phyloP scores from a whole-genome alignment of 768 basidiomycete genomes.

The Xerocomus spinulosus region DNA sequence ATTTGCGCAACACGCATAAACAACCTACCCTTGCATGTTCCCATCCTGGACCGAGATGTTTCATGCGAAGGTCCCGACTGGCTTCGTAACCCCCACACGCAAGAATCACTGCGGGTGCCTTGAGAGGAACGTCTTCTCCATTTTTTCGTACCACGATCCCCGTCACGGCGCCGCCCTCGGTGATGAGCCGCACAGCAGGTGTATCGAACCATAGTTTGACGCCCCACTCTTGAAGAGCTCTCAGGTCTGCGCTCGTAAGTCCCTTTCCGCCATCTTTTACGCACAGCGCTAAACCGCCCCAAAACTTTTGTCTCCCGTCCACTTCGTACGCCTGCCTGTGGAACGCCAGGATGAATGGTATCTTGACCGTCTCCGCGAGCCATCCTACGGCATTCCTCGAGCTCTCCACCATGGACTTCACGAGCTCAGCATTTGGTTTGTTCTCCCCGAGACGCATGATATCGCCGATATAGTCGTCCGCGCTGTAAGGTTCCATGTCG shows the following conservation, averaged over 20 bases:
- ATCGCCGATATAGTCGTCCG: constrained; percentile 50
- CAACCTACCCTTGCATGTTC: constrained; percentile 47
- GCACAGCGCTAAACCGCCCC: constrained; percentile 57
- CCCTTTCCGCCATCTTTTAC: constrained; percentile 68
- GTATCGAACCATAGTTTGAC: constrained; percentile 57
- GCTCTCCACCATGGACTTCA: constrained; percentile 48
- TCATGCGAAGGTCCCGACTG: constrained; percentile 44
- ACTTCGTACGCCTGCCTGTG: constrained; percentile 67
- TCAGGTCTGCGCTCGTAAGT: too few species aligned
- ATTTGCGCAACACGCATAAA: not conserved
- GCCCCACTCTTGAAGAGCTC: constrained; percentile 44
- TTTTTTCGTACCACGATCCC: constrained; percentile 42
- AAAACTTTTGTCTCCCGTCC: constrained; percentile 54
- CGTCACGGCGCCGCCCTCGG: constrained; percentile 36
- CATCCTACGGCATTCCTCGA: constrained; percentile 56
- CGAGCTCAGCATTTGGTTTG: constrained; percentile 46
- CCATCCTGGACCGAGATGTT: constrained; percentile 59
- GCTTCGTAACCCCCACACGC: constrained; percentile 69
- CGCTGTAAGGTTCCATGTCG: constrained; percentile 57
- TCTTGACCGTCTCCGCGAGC: constrained; percentile 46
- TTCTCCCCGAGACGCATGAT: constrained; percentile 56
- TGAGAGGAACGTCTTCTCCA: constrained; percentile 36
- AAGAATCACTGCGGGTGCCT: constrained; percentile 46
- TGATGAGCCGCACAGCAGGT: constrained; percentile 35
- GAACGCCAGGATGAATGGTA: constrained; percentile 57